These are phyloP conservation scores for Colletotrichum incanum DNA, from an alignment of 2,329 filamentous ascomycete genomes.

Conservation along the genomic window DNA sequence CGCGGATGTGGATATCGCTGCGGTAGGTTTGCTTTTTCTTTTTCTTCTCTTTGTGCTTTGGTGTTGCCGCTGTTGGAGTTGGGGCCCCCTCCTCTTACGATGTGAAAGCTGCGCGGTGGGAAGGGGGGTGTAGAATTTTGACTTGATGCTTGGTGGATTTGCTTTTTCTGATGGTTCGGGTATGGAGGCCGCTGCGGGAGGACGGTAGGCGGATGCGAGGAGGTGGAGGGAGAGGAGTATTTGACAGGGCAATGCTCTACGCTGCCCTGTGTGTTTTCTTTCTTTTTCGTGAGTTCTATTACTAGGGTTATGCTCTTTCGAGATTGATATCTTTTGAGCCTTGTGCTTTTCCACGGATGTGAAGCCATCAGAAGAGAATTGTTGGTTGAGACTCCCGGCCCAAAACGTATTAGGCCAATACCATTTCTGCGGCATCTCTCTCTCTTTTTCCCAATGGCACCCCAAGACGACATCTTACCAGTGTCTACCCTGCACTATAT, in stretches of 20 bases:
- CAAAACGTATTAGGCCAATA: neutral
- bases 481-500: neutral
- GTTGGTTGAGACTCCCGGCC: neutral
- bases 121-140: neutral
- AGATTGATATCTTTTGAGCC: neutral
- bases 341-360: neutral
- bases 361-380: neutral
- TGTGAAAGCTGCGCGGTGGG: neutral
- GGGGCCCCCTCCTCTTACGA: neutral
- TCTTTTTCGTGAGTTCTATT: neutral
- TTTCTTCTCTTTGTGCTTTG: neutral
- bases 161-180: constrained; percentile 27
- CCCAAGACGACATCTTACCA: neutral
- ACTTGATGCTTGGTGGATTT: neutral
- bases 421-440: neutral
- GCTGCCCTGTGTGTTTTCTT: neutral
- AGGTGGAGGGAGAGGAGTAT: neutral
- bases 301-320: neutral
- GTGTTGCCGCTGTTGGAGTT: neutral
- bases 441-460: neutral
- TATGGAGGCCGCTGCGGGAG: constrained; percentile 27
- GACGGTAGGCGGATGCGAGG: constrained; percentile 18
- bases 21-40: neutral
- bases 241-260: no score
- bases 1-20: neutral